Base-by-base conservation (phyloP, 1,284 basidiomycete species). In the Caloboletus inedulis region DNA sequence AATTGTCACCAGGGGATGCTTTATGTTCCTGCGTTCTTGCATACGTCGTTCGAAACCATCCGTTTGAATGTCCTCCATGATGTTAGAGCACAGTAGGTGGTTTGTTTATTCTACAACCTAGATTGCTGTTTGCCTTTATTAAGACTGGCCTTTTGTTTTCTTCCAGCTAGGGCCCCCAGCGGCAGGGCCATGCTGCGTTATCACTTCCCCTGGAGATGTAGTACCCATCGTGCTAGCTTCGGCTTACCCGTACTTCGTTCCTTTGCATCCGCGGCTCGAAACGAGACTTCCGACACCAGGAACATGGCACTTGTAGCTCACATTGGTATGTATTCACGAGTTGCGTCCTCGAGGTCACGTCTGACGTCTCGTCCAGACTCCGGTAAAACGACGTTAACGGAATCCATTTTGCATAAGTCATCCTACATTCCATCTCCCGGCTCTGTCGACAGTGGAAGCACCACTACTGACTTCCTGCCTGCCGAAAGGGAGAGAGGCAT, bases 401-500 rank as follows among this genome's bases (percentile, higher is more conserved):
- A 95, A 73, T 91, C 91, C 10, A 87, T 95, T 25, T 76, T 95
- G 16, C 77, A 87, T 51, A 82, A 82, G 50, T 89, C 91, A 3
- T 79, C 81, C 3, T 91, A 89, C 62, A 74, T 92, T n/a, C 75
- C 80, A 18, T 71, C 77, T 29, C 78, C 89, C 3, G 92, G 91
- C 8, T 85, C 91, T 8, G 91, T 95, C 14, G 92, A 95, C 65
- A 87, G 85, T 0, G 92, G 93, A 13, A 93, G 89, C 58, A 95
- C 92, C 0, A 93, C 87, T 1, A 95, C 93, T 1, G 92, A 95
- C 67, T 95, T 94, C 60, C 75, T 95, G 12, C 92, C 92, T 13
- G 89, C 90, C 3, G 92, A 95, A 70, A 78, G 92, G 44, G 90
- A 93, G 68, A 77, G 92, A 44, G 92, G 92, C 5, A 95, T 95